A percentile compares a stretch with the other conserved stretches of the same genome.
Evolutionary conservation across 495 filamentous ascomycete genomes (phyloP).

Genomic region (Filosporella fistucella): DNA sequence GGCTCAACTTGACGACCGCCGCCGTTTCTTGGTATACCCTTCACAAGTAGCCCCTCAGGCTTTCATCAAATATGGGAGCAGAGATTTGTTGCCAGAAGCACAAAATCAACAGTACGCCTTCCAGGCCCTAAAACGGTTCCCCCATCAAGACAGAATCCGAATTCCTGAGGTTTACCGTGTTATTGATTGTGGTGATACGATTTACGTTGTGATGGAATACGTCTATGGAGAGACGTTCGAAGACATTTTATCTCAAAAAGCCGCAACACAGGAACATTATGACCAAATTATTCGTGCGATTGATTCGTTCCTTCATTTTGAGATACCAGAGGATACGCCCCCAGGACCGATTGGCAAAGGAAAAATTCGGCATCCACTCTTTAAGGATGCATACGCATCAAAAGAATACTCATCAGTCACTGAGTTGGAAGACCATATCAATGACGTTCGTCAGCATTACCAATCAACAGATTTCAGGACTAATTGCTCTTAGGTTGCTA

Average conservation of each 20-base stretch:
- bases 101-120: slow-evolving; percentile 1
- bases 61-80: slow-evolving; percentile 4
- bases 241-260: background rate
- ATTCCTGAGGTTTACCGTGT: slow-evolving; percentile 7
- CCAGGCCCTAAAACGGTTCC: background rate
- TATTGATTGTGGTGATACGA: background rate
- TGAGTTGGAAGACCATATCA: background rate
- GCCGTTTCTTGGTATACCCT: slow-evolving; percentile 6
- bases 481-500: slow-evolving; percentile 1
- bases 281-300: background rate
- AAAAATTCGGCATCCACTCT: slow-evolving; percentile 4
- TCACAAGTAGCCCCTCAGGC: background rate
- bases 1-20: no score
- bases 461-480: background rate
- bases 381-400: slow-evolving; percentile 1
- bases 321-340: background rate
- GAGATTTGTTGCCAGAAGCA: background rate
- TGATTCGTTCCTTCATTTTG: slow-evolving; percentile 1
- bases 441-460: background rate
- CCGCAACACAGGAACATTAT: background rate
- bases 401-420: background rate
- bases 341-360: slow-evolving; percentile 1
- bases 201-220: slow-evolving; percentile 10
- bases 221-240: slow-evolving; percentile 1
- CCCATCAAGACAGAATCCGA: slow-evolving; percentile 3